A percentile compares a stretch with the other conserved stretches of the same genome.
These are phyloP conservation scores for Saccharum spontaneum DNA, from an alignment of 176 grass and related monocot species.

Conservation along the genomic window DNA sequence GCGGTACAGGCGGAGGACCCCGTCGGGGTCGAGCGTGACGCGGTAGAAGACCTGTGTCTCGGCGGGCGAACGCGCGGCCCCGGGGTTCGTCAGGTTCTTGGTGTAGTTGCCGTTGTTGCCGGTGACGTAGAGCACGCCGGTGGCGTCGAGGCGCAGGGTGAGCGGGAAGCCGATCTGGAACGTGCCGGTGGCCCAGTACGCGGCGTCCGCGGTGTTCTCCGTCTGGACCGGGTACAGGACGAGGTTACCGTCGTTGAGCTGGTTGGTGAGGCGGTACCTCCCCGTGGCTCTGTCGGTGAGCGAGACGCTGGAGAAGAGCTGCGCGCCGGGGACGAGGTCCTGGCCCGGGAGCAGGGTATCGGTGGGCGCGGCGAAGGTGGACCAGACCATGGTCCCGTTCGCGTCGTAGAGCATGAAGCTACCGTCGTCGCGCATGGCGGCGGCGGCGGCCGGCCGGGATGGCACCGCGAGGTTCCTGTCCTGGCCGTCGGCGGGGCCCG, in stretches of 20 bases:
- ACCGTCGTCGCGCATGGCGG: conserved; percentile 45
- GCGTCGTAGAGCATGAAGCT: conserved; percentile 44
- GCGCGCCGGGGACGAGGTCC: conserved; percentile 26
- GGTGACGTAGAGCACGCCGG: conserved; percentile 26
- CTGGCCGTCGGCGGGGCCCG: neutral
- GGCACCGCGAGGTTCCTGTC: neutral
- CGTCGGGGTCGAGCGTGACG: conserved; percentile 22
- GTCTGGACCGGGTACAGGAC: conserved; percentile 38
- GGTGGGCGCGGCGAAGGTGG: conserved; percentile 40
- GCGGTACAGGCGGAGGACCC: conserved; percentile 16
- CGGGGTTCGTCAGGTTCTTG: conserved; percentile 14
- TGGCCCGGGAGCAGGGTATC: conserved; percentile 47
- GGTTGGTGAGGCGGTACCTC: conserved; percentile 37
- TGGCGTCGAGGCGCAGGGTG: conserved; percentile 20
- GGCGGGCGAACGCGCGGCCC: neutral
- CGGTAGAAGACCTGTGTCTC: neutral
- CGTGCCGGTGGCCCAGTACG: conserved; percentile 42
- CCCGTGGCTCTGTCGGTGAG: neutral
- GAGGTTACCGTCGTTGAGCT: conserved; percentile 33
- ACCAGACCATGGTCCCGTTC: conserved; percentile 31
- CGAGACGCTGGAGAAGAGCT: conserved; percentile 23
- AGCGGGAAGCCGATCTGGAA: conserved; percentile 42
- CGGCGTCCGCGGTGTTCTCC: neutral
- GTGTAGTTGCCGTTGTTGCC: conserved; percentile 24
- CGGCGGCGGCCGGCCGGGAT: conserved; percentile 19